Evolutionary conservation across 177 flowering plant species (phyloP).

Genomic region (Viscum album): DNA sequence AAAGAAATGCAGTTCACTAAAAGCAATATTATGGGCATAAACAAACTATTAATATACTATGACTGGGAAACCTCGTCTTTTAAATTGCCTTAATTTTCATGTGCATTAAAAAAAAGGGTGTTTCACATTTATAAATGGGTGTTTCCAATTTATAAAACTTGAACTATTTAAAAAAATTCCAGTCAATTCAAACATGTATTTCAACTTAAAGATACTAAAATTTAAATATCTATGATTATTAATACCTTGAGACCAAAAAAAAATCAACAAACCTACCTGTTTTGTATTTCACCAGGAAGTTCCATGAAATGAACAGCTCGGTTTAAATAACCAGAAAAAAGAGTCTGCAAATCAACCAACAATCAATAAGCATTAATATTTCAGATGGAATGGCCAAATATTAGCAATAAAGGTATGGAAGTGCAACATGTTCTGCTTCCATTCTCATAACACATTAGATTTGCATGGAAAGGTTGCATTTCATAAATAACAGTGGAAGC

Average conservation of each 20-base stretch:
- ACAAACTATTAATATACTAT: not conserved
- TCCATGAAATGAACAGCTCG: slow-evolving; percentile 96
- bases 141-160: too few relatives aligned
- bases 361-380: not conserved
- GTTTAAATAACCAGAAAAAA: slow-evolving; percentile 70
- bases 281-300: slow-evolving; percentile 95
- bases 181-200: too few relatives aligned
- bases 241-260: not conserved
- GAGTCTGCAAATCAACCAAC: slow-evolving; percentile 32
- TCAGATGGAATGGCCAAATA: not conserved
- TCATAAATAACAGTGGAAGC: not conserved
- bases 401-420: not conserved
- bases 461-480: too few relatives aligned
- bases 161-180: too few relatives aligned
- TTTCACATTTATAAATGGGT: too few relatives aligned
- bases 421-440: not conserved
- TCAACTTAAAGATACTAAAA: too few relatives aligned
- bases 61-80: not conserved
- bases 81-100: too few relatives aligned
- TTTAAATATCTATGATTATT: too few relatives aligned
- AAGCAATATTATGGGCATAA: too few relatives aligned
- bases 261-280: slow-evolving; percentile 45
- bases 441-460: too few relatives aligned
- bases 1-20: slow-evolving; percentile 93
- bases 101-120: too few relatives aligned